These are phyloP conservation scores for Aspergillus sclerotiicarbonarius DNA, from an alignment of 495 filamentous ascomycete genomes.

Conservation along the genomic window DNA sequence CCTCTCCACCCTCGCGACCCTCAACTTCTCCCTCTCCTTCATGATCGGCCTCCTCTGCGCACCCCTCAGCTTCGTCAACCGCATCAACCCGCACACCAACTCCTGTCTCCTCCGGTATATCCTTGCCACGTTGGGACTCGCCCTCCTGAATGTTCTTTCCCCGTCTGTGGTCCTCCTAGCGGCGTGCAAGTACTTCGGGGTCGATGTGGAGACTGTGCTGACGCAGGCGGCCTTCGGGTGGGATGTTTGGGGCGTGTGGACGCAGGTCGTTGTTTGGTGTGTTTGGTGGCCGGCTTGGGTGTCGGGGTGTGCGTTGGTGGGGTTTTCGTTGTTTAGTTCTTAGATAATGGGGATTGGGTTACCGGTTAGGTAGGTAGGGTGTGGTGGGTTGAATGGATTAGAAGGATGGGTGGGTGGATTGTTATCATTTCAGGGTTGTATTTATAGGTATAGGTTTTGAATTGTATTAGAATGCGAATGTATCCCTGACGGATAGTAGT, in stretches of 20 bases:
- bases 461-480: not conserved
- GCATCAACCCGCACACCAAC: conserved; percentile 32
- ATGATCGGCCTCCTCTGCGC: conserved; percentile 74
- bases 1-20: conserved; percentile 86
- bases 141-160: conserved; percentile 57
- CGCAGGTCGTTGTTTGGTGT: conserved; percentile 87
- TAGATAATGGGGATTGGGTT: not conserved
- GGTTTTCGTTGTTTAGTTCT: conserved; percentile 38
- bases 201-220: conserved; percentile 56
- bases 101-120: conserved; percentile 21
- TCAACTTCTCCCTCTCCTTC: conserved; percentile 93
- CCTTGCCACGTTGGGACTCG: conserved; percentile 25
- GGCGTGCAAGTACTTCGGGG: conserved; percentile 49
- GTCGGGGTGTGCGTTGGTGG: conserved; percentile 54
- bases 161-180: conserved; percentile 62
- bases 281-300: conserved; percentile 99
- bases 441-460: no score
- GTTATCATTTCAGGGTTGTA: no score
- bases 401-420: no score
- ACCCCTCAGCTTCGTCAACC: conserved; percentile 71
- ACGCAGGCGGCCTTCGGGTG: conserved; percentile 82
- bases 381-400: no score
- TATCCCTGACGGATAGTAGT: no score
- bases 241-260: conserved; percentile 90
- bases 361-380: no score